Evolutionary conservation across 768 basidiomycete species (phyloP), one percentile per base, ranked within the genome.

Genomic region (Suillus plorans): DNA sequence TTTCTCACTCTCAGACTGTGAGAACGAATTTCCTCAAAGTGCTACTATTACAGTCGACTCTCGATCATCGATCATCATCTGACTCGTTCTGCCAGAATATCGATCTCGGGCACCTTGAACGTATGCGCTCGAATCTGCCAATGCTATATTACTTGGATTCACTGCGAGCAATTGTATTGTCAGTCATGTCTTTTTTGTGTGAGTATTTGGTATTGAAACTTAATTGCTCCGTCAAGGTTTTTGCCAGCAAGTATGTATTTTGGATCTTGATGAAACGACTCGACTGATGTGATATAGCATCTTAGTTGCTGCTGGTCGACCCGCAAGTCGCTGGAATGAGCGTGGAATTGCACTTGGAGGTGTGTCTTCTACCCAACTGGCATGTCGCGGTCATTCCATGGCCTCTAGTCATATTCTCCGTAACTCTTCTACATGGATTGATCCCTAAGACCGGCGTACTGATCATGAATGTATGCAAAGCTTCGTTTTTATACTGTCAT

Each of bases 331-430:
- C 1, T 88, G 87, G 87, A 77, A 77, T 3, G 82, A 82, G 20
- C 82, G 87, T 62, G 85, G 85, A 0, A 86, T 89, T 61, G 86
- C 85, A 5, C 73, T 89, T 2, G 86, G 79, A 72, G 84, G 86
- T 83, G 42, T 16, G 75, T 56, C 6, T 22, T n/a, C 52, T 60
- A 16, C 39, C 20, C n/a, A 8, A n/a, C 9, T 36, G 12, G 7
- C 3, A 28, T 25, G 50, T 22, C 12, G 1, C n/a, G 13, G n/a
- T 56, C 36, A 14, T 36, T n/a, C 36, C 55, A 56, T 25, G 3
- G 7, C 20, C 22, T 60, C 6, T 62, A 86, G 86, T 84, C 2
- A 85, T 86, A 4, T 60, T 77, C 60, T 85, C 84, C 57, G 82
- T 81, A 0, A 83, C 84, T 0, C 28, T 84, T 16, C 71, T 88